Base-by-base conservation (phyloP, 305 asterid genomes). In the Ajuga reptans region DNA sequence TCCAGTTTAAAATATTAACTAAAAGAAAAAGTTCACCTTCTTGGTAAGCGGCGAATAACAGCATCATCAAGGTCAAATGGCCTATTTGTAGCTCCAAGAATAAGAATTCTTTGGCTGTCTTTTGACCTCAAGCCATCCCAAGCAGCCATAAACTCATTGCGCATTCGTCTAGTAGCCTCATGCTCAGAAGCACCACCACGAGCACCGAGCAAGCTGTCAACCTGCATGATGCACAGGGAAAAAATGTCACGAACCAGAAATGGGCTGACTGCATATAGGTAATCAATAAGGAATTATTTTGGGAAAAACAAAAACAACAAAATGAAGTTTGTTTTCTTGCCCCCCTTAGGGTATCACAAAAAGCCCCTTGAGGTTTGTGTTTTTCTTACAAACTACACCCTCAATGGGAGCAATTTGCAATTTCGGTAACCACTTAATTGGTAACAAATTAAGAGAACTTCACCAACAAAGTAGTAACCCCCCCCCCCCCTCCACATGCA, bases 41-140 rank as follows among this genome's bases (percentile, higher is more conserved):
- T 83, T 9, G 99, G 99, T 75, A 94, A 81, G 65, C 99, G 96
- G 29, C 96, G 99, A 79, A 94, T 91, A 77, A 94, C 99, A 66
- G 99, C 99, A 83, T 93, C 99, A 67, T 93, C 99, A 68, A 93
- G 99, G 77, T 93, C 99, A 79, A 93, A 91, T 53, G 99, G 97
- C 49, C 99, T 88, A 81, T 94, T 94, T 29, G 98, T 94, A 66
- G 98, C 99, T n/a, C 99, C 99, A 54, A 94, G 95, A 60, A 94
- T 88, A 64, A 94, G 95, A 77, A 94, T 87, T 70, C 91, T 83
- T 82, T 91, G 96, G 81, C 91, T 89, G 64, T 91, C 97, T 81
- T 91, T 89, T 59, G 99, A 84, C 83, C 97, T 86, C 83, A 93
- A 84, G 62, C 99, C 99, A 83, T 93, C 99, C 99, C 99, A 93